Conservation (phyloP, 768 basidiomycete genomes). For the Pisolithus tinctorius region DNA sequence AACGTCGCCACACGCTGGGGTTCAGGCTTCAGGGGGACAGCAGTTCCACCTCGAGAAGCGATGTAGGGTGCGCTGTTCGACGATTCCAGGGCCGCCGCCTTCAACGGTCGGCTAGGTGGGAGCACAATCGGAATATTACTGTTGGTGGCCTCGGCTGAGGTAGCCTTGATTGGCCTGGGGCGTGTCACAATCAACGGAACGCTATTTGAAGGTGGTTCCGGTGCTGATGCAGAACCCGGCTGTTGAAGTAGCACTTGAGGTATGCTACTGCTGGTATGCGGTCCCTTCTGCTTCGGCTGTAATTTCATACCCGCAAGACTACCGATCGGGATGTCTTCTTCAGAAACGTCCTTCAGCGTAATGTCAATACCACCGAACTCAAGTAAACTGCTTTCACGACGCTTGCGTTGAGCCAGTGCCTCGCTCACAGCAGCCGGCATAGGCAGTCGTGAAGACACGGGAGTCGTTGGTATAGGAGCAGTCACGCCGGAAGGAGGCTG, state of each 20-base stretch:
- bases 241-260: slow-evolving; percentile 24
- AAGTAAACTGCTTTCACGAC: slow-evolving; percentile 58
- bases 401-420: slow-evolving; percentile 64
- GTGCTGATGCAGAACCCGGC: slow-evolving; percentile 23
- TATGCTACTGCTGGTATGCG: slow-evolving; percentile 14
- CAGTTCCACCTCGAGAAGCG: slow-evolving; percentile 39
- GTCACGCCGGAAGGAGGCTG: slow-evolving; percentile 79
- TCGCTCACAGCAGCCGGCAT: slow-evolving; percentile 70
- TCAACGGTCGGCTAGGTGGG: slow-evolving; percentile 27
- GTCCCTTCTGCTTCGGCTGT: slow-evolving; percentile 15
- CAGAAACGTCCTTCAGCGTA: slow-evolving; percentile 28
- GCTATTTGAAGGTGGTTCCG: slow-evolving; percentile 13
- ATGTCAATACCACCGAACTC: slow-evolving; percentile 33
- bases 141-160: slow-evolving; percentile 14
- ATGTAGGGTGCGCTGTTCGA: slow-evolving; percentile 35
- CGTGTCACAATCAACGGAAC: slow-evolving; percentile 20
- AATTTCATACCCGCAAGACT: slow-evolving; percentile 9
- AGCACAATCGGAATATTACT: slow-evolving; percentile 25
- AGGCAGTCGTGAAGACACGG: slow-evolving; percentile 39
- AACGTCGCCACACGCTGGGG: slow-evolving; percentile 62
- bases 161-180: slow-evolving; percentile 11
- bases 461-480: slow-evolving; percentile 66
- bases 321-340: slow-evolving; percentile 30
- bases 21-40: slow-evolving; percentile 43
- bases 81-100: slow-evolving; percentile 25